A percentile compares a stretch with the other conserved stretches of the same genome.
phyloP scores from a whole-genome alignment of 768 basidiomycete genomes.

The Candolleomyces aberdarensis region DNA sequence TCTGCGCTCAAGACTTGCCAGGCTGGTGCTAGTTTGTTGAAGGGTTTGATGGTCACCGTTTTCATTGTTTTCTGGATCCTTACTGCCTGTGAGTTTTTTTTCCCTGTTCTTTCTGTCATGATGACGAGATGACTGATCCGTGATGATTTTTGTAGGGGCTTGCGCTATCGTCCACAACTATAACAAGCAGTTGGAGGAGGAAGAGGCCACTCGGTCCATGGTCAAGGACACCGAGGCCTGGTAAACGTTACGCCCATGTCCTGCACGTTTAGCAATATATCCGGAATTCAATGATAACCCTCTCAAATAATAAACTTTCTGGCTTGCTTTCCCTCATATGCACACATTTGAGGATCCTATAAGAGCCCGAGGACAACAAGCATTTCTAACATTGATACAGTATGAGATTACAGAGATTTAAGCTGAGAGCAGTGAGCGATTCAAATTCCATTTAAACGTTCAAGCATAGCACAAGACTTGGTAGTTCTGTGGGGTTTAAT shows the following conservation, averaged over 20 bases:
- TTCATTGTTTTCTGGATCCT: constrained; percentile 46
- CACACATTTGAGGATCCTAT: neutral
- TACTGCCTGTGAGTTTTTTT: constrained; percentile 40
- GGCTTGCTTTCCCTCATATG: neutral
- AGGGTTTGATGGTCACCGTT: constrained; percentile 37
- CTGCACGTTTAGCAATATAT: neutral
- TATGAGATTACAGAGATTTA: neutral
- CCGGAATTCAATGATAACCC: neutral
- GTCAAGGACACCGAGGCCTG: constrained; percentile 45
- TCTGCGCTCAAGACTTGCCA: constrained; percentile 32
- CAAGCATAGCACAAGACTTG: constrained; percentile 34
- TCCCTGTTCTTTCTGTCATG: neutral
- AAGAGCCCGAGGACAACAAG: neutral
- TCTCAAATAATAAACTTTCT: neutral
- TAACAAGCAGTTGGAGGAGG: constrained; percentile 42
- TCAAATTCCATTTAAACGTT: neutral
- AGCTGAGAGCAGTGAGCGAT: neutral
- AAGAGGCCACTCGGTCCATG: constrained; percentile 33
- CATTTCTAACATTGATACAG: neutral
- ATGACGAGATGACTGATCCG: too few relatives aligned
- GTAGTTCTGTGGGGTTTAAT: constrained; percentile 25
- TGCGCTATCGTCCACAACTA: constrained; percentile 46
- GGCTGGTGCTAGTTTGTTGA: constrained; percentile 36
- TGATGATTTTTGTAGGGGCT: constrained; percentile 30
- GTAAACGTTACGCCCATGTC: constrained; percentile 19